phyloP scores from a whole-genome alignment of 495 filamentous ascomycete genomes.

The Pseudomonodictys pantanalensis region DNA sequence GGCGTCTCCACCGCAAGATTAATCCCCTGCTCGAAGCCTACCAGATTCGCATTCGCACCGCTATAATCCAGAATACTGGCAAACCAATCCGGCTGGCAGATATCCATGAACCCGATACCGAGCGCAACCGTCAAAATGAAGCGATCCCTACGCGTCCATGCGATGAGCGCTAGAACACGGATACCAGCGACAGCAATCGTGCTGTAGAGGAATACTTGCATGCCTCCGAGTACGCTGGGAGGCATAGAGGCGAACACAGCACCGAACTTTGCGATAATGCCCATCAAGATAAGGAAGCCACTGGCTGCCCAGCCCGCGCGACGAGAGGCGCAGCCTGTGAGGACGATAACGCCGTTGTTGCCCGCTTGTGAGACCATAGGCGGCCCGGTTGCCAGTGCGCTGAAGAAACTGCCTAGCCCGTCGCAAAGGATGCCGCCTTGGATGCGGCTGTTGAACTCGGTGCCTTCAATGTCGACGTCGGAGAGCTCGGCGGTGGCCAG shows the following conservation, averaged over 20 bases:
- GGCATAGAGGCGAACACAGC: conserved; percentile 43
- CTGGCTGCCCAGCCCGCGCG: conserved; percentile 50
- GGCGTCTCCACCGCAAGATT: conserved; percentile 40
- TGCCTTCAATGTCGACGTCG: conserved; percentile 41
- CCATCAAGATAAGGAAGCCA: conserved; percentile 41
- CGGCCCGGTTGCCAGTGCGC: conserved; percentile 41
- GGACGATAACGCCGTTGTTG: conserved; percentile 44
- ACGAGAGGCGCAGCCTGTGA: conserved; percentile 45
- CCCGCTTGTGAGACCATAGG: conserved; percentile 45
- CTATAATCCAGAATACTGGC: conserved; percentile 26
- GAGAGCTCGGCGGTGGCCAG: conserved; percentile 40
- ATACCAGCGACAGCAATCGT: conserved; percentile 44
- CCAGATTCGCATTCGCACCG: conserved; percentile 15
- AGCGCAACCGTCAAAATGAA: conserved; percentile 44
- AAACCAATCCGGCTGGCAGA: conserved; percentile 43
- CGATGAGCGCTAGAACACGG: conserved; percentile 38
- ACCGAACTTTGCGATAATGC: conserved; percentile 43
- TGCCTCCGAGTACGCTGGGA: conserved; percentile 41
- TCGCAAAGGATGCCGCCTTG: conserved; percentile 45
- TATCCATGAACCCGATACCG: conserved; percentile 41
- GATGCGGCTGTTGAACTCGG: conserved; percentile 31
- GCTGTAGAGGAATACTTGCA: conserved; percentile 46
- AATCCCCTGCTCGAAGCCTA: conserved; percentile 42
- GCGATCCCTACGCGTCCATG: conserved; percentile 41
- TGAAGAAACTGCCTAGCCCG: conserved; percentile 40